Base-by-base conservation (phyloP, 2,329 filamentous ascomycete genomes). In the Penicillium sp. region DNA sequence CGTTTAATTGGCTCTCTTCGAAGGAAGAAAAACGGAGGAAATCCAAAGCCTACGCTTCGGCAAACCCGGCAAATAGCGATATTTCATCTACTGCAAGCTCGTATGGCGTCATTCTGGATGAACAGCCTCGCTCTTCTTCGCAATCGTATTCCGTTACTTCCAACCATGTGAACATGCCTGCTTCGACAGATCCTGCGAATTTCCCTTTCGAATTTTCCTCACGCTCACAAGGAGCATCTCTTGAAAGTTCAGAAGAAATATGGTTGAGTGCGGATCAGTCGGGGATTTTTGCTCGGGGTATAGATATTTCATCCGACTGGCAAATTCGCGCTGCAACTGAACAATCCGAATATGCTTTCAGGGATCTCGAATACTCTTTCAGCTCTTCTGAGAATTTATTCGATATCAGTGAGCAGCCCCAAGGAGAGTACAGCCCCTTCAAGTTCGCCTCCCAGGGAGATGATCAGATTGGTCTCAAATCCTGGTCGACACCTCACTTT, bases 1-100 rank as follows among this genome's bases (percentile, higher is more conserved):
- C 75, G 0, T 76, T 77, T 57, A 71, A 77, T 51, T 78, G 75
- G 73, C 66, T 77, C 26, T 66, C 68, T 11, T 71, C 68, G 61
- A 58, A 60, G 55, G 21, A 61, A 58, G 52, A 54, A 59, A 33
- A 63, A 40, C 59, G 3, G 49, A 30, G n/a, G 47, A 47, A 30
- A 42, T 24, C 40, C 47, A 52, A 9, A 58, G 14, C n/a, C 11
- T 11, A 52, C 21, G 12, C 21, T 51, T 7, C 35, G 40, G 3
- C 5, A 12, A 51, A 42, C 30, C 7, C 23, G n/a, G n/a, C n/a
- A n/a, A n/a, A n/a, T n/a, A n/a, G n/a, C n/a, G n/a, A n/a, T 30
- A 20, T 5, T 11, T 30, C 49, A 16, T 52, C 49, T 20, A 45
- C 18, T 23, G 7, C 26, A 33, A 33, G 24, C 23, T 49, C 14